These are phyloP conservation scores for Bertia moriformis DNA, from an alignment of 2,329 filamentous ascomycete genomes.

Conservation along the genomic window DNA sequence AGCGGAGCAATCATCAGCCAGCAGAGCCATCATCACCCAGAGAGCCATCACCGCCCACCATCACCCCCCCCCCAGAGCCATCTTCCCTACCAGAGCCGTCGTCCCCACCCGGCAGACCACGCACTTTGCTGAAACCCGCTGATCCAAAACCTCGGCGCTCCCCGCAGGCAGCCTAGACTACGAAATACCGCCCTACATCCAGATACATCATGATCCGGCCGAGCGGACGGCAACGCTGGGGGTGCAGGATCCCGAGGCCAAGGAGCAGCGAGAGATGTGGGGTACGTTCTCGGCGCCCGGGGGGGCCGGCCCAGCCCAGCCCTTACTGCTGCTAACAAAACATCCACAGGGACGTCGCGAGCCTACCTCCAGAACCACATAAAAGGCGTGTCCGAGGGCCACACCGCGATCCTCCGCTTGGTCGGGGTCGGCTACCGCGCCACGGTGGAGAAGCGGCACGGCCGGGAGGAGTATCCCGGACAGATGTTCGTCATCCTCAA, in stretches of 20 bases:
- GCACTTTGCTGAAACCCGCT: conserved; percentile 2
- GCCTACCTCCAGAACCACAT: conserved; percentile 83
- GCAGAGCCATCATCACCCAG: too few relatives aligned
- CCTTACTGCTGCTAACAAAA: conserved; percentile 8
- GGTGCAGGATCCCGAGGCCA: conserved; percentile 52
- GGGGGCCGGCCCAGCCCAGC: not conserved
- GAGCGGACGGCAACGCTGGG: conserved; percentile 50
- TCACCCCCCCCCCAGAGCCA: conserved; percentile 1
- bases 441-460: conserved; percentile 63
- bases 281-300: conserved; percentile 47
- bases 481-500: conserved; percentile 87
- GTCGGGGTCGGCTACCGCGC: conserved; percentile 94
- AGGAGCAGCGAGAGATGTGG: conserved; percentile 89
- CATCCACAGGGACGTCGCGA: conserved; percentile 69
- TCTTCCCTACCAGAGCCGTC: not conserved
- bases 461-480: conserved; percentile 53
- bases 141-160: conserved; percentile 6
- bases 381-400: conserved; percentile 86
- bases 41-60: conserved; percentile 1
- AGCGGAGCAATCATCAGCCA: too few relatives aligned
- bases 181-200: conserved; percentile 66
- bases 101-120: not conserved
- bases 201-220: conserved; percentile 51
- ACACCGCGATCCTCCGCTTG: conserved; percentile 80
- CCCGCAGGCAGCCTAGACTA: conserved; percentile 59